Conservation (phyloP, 2,329 filamentous ascomycete species). For the Ophiostoma sp. region DNA sequence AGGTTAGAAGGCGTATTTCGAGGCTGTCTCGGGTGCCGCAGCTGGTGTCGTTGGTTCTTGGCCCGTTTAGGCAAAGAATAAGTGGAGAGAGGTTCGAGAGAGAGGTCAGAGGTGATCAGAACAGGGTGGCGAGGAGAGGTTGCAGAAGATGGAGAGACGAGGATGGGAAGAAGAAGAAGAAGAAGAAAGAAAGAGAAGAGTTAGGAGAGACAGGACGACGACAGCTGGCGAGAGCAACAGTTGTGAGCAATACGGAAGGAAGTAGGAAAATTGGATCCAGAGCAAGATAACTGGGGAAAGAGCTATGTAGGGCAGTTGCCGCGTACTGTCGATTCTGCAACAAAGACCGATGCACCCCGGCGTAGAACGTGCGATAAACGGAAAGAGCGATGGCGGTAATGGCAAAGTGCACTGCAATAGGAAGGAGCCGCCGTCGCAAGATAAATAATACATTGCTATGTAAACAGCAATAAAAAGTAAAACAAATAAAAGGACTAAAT, state of each 20-base stretch:
- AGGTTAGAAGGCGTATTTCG: background rate
- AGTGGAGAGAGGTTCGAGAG: background rate
- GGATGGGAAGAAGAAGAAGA: background rate
- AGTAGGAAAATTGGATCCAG: conserved; percentile 13
- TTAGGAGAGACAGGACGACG: background rate
- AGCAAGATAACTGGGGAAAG: conserved; percentile 19
- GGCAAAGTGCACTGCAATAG: background rate
- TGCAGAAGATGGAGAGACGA: background rate
- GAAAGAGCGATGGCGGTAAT: background rate
- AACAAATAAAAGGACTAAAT: background rate
- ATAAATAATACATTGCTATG: background rate
- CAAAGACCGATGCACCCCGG: background rate
- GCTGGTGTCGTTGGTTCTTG: background rate
- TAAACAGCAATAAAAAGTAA: background rate
- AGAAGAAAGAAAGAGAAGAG: background rate
- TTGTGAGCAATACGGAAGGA: conserved; percentile 14
- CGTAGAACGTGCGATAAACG: background rate
- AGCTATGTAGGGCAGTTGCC: conserved; percentile 9
- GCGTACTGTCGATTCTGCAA: background rate
- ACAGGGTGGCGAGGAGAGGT: background rate
- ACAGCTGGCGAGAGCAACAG: background rate
- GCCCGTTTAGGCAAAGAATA: conserved; percentile 14
- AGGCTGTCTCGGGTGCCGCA: background rate
- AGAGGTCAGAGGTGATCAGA: background rate
- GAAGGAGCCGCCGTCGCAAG: background rate